A percentile compares a stretch with the other conserved stretches of the same genome.
Evolutionary conservation across 805 yeast species (phyloP).

Genomic region (Barnettozyma pratensis): DNA sequence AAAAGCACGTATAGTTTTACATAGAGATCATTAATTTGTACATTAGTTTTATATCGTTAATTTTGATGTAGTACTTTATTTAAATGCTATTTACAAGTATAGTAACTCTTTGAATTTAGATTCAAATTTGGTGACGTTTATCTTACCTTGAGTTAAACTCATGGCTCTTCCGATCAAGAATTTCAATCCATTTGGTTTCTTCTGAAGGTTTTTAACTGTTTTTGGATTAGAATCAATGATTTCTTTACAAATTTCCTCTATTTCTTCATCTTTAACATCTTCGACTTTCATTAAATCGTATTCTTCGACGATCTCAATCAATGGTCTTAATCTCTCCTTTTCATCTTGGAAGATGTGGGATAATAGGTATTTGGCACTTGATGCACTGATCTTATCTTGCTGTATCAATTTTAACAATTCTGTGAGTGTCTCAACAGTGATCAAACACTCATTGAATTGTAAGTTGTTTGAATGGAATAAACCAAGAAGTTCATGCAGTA

Average conservation of each 20-base stretch:
- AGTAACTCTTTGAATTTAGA: conserved; percentile 26
- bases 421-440: conserved; percentile 42
- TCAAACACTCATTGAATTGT: conserved; percentile 26
- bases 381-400: conserved; percentile 43
- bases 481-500: conserved; percentile 77
- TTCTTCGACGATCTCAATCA: conserved; percentile 46
- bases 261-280: conserved; percentile 27
- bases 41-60: background rate
- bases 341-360: conserved; percentile 52
- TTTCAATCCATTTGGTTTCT: conserved; percentile 60
- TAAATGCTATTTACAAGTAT: conserved; percentile 6
- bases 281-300: conserved; percentile 41
- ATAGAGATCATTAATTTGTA: background rate
- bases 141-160: conserved; percentile 67
- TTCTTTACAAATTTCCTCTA: conserved; percentile 28
- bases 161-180: conserved; percentile 81
- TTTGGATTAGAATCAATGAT: conserved; percentile 40
- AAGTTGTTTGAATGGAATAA: conserved; percentile 48
- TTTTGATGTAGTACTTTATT: background rate
- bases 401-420: conserved; percentile 51
- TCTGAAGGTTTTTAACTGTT: conserved; percentile 51
- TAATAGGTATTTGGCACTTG: conserved; percentile 64
- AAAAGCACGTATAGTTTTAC: background rate
- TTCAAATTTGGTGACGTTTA: conserved; percentile 32
- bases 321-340: conserved; percentile 29